Conservation (phyloP, 2,329 filamentous ascomycete species). For the Trichophaea hybrida region DNA sequence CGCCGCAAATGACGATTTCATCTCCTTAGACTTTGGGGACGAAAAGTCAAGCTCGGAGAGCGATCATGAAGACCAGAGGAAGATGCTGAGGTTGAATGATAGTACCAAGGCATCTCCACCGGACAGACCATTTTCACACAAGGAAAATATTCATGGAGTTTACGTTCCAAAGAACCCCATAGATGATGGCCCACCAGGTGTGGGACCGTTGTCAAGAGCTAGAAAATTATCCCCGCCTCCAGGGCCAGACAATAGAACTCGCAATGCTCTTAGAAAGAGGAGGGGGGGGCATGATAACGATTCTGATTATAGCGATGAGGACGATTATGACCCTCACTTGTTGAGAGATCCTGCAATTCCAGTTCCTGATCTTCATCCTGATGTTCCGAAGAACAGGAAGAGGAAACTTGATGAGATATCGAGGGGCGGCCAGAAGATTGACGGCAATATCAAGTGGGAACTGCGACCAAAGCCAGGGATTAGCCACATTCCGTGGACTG, state of each 20-base stretch:
- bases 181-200: conserved; percentile 14
- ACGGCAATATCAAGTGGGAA: conserved; percentile 32
- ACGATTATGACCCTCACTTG: neutral
- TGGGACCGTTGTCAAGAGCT: neutral
- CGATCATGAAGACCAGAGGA: conserved; percentile 9
- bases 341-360: neutral
- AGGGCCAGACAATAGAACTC: conserved; percentile 1
- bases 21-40: conserved; percentile 62
- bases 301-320: neutral
- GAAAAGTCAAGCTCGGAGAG: conserved; percentile 29
- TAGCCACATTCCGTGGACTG: conserved; percentile 49
- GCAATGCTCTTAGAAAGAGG: neutral
- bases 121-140: conserved; percentile 28
- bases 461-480: conserved; percentile 32
- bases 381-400: conserved; percentile 20
- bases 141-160: conserved; percentile 27
- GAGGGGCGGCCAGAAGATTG: conserved; percentile 29
- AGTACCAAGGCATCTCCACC: conserved; percentile 2
- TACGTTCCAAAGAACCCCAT: conserved; percentile 10
- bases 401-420: conserved; percentile 18
- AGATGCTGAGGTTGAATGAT: conserved; percentile 18
- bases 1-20: conserved; percentile 59
- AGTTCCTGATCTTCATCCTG: neutral
- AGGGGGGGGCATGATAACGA: neutral
- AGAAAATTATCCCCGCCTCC: conserved; percentile 16